Evolutionary conservation across 495 filamentous ascomycete species (phyloP), one percentile per base, ranked within the genome.

Genomic region (Aspergillus homomorphus): DNA sequence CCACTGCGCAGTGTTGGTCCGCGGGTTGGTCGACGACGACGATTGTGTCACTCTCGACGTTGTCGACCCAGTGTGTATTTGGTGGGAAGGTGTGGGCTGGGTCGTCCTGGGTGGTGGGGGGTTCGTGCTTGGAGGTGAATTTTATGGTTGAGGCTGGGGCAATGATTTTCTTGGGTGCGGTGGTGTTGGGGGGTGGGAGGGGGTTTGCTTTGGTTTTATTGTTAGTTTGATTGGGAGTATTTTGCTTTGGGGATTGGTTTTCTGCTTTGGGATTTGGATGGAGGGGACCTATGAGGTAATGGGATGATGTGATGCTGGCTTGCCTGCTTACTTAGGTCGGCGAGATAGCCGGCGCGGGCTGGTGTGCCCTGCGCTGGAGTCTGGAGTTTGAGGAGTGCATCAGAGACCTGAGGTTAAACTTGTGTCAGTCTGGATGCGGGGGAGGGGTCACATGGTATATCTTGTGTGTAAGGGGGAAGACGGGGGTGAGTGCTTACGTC

Each of bases 111-210:
- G 69, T 38, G 64, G 66, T 42, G 62, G 46, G 9, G 74, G 67
- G 66, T 46, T 56, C 62, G 21, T 54, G 49, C 59, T 84, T 87
- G 14, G 82, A 69, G 33, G 81, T 71, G 65, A 89, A 86, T 59
- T 85, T 78, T 56, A 89, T 80, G 6, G 87, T 90, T 26, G 80
- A 83, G 24, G 82, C 84, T 45, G 82, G 84, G 14, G 81, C 84
- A 53, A 86, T 78, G 52, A 74, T 73, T 53, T 77, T 81, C 62
- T 62, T 62, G 60, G 33, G 61, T 57, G 56, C 66, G 74, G 30
- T 67, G 68, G 51, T 68, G 69, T 42, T 41, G 66, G 56, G 52
- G 76, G 66, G 41, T 76, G 71, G 60, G 70, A 64, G 49, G 70
- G 72, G 55, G 45, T 69, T 76, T 28, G 38, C 4, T 8, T 7